Evolutionary conservation across 140 eudicot genomes (phyloP), one percentile per base, ranked within the genome.

Genomic region (Ambrosia hybrid): DNA sequence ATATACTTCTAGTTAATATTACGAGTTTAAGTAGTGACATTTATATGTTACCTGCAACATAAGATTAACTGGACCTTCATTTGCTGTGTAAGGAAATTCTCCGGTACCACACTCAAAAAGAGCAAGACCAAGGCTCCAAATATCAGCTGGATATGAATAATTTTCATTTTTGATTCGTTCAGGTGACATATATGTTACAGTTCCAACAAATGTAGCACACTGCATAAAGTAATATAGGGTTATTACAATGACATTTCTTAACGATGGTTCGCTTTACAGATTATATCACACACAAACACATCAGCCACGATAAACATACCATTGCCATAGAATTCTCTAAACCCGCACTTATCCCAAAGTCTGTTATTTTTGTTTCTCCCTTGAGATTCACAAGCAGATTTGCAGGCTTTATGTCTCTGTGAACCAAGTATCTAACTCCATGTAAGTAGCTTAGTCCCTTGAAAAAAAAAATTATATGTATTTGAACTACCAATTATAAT

Each of bases 71-170:
- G 99, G 99, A 71, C 99, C 99, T 57, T 93, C 97, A 58, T 75
- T 90, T 49, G 97, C 99, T 62, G 87, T 81, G 73, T 93, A 93
- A 0, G 99, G 99, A 80, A 93, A 93, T 84, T 93, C 99, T 62
- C 99, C 99, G 2, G 99, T 93, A 36, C 96, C 99, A 81, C 99
- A 90, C 68, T 93, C 99, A 59, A 93, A 90, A 74, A 93, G 89
- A 59, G 99, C 99, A 79, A 93, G 96, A 26, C 99, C 99, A 36
- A 93, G 97, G 79, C 99, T 93, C 99, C 99, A 93, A 62, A 93
- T 93, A 86, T 93, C 99, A 84, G 99, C 99, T 9, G 99, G 97
- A 77, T 87, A 93, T 13, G 99, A 93, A 78, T 93, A 93, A 65
- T 61, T 90, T 80, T 93, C 99, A 63, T 93, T 93, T 73, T 96